Percentiles rank a stretch among this genome's conserved stretches.
These are phyloP conservation scores for Globisporangium iwayamae DNA, from an alignment of 352 stramenopile species.

Conservation along the genomic window DNA sequence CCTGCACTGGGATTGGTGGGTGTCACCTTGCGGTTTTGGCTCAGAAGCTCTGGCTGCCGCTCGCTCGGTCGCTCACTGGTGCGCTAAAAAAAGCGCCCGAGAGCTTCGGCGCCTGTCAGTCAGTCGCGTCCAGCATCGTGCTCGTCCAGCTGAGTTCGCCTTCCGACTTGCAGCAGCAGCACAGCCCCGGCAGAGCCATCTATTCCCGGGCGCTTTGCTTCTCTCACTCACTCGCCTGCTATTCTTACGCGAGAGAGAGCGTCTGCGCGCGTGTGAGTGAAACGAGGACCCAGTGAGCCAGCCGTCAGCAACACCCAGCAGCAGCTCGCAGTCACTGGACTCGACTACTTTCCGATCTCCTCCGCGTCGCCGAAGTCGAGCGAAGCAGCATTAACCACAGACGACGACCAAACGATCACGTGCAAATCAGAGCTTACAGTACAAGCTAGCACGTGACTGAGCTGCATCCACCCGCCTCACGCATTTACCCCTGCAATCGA, in stretches of 20 bases:
- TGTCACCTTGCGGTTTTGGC: background rate
- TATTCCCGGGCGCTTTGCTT: background rate
- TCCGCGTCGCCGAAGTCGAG: constrained; percentile 3
- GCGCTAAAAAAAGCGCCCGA: background rate
- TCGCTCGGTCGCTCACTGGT: background rate
- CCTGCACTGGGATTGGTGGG: constrained; percentile 5
- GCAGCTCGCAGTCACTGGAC: background rate
- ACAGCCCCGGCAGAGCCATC: background rate
- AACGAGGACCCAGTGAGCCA: constrained; percentile 5
- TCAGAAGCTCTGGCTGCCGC: background rate
- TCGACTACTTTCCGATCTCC: constrained; percentile 11
- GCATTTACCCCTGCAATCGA: background rate
- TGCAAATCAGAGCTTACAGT: background rate
- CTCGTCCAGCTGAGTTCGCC: background rate
- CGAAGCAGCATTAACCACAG: background rate
- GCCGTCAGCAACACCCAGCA: background rate
- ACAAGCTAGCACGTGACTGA: no score
- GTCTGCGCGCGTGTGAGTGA: background rate
- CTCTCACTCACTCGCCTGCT: background rate
- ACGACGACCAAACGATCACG: background rate
- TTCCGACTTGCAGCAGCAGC: background rate
- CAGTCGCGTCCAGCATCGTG: no score
- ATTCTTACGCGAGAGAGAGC: constrained; percentile 4
- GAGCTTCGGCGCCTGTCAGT: background rate
- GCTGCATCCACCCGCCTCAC: background rate